Evolutionary conservation across 1,284 basidiomycete species (phyloP), one percentile per base, ranked within the genome.

Genomic region (Sphagnurus paluster): DNA sequence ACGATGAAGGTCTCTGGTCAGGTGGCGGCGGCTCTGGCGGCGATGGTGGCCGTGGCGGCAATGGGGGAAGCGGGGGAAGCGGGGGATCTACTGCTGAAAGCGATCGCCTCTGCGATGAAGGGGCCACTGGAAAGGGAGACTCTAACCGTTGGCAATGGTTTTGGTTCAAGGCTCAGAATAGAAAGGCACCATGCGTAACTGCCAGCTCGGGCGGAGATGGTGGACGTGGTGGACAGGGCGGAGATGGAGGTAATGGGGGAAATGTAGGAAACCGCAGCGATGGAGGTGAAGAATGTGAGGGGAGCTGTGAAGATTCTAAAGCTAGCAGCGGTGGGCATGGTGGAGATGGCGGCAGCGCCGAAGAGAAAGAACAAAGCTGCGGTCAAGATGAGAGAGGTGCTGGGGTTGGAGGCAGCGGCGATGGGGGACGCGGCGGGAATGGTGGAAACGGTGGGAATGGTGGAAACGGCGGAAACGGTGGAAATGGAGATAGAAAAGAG

Each of bases 391-490:
- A n/a, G n/a, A n/a, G n/a, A n/a, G n/a, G n/a, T n/a, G n/a, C n/a
- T n/a, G 7, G 30, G 30, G 14, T 33, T 24, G 29, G 30, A 1
- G n/a, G 17, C 4, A 14, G 29, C 11, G 30, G 40, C 8, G 40
- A 30, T 7, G 30, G 33, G 6, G 28, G 39, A 5, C 26, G 20
- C 29, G 42, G 34, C 16, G 42, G 42, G 10, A 9, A 37, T 5
- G 42, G 42, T 13, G 42, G 42, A 14, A 23, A 25, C 14, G 39
- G 39, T 13, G 39, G 39, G 1, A 17, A 44, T 41, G 11, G 36
- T 11, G 46, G 24, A 16, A 14, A 4, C 4, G 32, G 42, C 4
- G 41, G 5, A 10, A 24, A 35, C 11, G 36, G 28, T 6, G n/a
- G 16, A 16, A 25, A 25, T 29, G 2, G 28, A 14, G 28, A 14